Conservation (phyloP, 805 yeast species). For the Spathaspora hagerdaliae region DNA sequence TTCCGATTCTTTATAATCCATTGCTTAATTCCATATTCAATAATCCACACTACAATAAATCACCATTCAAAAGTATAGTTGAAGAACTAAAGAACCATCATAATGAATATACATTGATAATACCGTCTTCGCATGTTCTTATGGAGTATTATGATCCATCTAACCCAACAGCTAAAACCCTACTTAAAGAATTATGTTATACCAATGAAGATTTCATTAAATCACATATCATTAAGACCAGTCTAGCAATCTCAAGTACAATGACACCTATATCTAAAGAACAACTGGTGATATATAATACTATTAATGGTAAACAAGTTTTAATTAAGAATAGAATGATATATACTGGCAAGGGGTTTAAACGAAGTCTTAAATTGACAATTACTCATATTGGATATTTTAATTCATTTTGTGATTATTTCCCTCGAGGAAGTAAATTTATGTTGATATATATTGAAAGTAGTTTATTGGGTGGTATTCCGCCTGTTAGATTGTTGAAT, state of each 20-base stretch:
- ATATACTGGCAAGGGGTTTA: slow-evolving; percentile 58
- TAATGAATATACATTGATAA: slow-evolving; percentile 53
- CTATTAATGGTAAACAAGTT: slow-evolving; percentile 55
- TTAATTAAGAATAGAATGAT: slow-evolving; percentile 52
- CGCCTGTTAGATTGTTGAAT: background rate
- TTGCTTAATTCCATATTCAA: slow-evolving; percentile 63
- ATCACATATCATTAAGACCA: slow-evolving; percentile 52
- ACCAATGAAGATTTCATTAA: slow-evolving; percentile 53
- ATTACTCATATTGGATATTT: slow-evolving; percentile 47
- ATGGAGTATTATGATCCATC: slow-evolving; percentile 27
- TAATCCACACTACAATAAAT: slow-evolving; percentile 43
- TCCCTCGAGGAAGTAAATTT: slow-evolving; percentile 53
- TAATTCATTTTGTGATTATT: slow-evolving; percentile 53
- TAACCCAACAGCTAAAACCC: slow-evolving; percentile 16
- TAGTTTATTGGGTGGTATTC: slow-evolving; percentile 45
- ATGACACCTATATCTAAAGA: slow-evolving; percentile 23
- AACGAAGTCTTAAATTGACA: slow-evolving; percentile 36
- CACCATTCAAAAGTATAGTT: slow-evolving; percentile 47
- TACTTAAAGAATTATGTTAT: slow-evolving; percentile 51
- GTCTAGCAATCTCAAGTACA: slow-evolving; percentile 19
- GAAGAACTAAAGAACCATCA: slow-evolving; percentile 40
- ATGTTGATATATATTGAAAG: slow-evolving; percentile 55
- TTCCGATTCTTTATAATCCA: slow-evolving; percentile 60
- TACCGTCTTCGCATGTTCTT: slow-evolving; percentile 55
- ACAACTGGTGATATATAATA: slow-evolving; percentile 43